A percentile compares a stretch with the other conserved stretches of the same genome.
phyloP scores from a whole-genome alignment of 805 yeast species.

The Candida caryicola region DNA sequence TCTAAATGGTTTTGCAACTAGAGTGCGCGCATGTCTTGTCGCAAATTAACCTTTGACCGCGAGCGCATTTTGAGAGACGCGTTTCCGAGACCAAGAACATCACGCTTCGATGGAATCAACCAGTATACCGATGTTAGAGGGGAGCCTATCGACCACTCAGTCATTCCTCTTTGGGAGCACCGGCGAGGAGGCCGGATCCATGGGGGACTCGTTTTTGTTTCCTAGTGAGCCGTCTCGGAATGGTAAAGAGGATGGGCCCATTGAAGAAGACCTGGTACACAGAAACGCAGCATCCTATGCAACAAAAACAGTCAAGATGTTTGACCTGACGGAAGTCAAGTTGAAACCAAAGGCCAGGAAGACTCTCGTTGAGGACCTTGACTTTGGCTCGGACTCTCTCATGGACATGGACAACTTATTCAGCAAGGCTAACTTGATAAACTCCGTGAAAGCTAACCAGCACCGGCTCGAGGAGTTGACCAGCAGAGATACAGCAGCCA shows the following conservation, averaged over 20 bases:
- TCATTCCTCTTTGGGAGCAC: conserved; percentile 14
- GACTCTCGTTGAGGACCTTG: background rate
- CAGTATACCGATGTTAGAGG: background rate
- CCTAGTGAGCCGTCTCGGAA: background rate
- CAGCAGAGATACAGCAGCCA: background rate
- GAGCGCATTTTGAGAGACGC: too few species aligned
- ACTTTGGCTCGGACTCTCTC: background rate
- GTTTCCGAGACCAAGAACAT: too few species aligned
- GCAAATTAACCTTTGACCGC: too few species aligned
- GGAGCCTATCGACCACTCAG: conserved; percentile 7
- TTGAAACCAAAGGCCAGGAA: conserved; percentile 8
- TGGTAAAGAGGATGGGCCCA: too few species aligned
- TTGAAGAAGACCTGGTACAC: too few species aligned
- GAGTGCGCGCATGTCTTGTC: too few species aligned
- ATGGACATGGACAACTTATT: conserved; percentile 15
- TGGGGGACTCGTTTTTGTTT: background rate
- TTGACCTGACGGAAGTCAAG: conserved; percentile 7
- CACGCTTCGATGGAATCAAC: too few species aligned
- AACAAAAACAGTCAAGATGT: conserved; percentile 10
- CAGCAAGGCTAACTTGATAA: conserved; percentile 11
- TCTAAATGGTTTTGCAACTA: too few species aligned
- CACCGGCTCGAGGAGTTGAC: background rate
- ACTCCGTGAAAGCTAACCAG: conserved; percentile 6
- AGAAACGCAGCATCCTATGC: conserved; percentile 4
- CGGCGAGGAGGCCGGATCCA: background rate